These are phyloP conservation scores for Paramecium primaurelia DNA, from an alignment of 73 alveolate genomes.

Conservation along the genomic window DNA sequence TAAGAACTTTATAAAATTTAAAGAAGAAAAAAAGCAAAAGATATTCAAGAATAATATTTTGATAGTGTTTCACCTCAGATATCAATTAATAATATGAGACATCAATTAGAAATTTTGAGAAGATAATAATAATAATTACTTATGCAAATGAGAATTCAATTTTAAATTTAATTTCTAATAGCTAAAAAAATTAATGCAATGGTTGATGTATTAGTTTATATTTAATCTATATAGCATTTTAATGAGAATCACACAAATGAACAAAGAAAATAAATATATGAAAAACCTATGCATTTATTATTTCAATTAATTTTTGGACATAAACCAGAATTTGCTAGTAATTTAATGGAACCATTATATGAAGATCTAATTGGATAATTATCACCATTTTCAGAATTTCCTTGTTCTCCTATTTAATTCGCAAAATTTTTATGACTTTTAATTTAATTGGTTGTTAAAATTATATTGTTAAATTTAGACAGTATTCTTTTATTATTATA, in stretches of 20 bases:
- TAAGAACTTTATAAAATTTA: background rate
- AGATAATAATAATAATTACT: background rate
- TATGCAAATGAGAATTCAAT: background rate
- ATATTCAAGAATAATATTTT: background rate
- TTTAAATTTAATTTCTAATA: background rate
- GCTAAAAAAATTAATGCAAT: background rate
- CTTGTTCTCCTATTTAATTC: background rate
- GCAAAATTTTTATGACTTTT: background rate
- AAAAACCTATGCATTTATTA: background rate
- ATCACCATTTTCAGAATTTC: background rate
- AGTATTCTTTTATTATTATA: too few species aligned
- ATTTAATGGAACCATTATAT: background rate
- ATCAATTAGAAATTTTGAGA: background rate
- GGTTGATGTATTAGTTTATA: background rate
- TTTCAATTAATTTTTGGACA: background rate
- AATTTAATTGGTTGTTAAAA: background rate
- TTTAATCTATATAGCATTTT: background rate
- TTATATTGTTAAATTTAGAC: too few species aligned
- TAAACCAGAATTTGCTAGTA: background rate
- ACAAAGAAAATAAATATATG: background rate
- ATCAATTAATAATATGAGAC: background rate
- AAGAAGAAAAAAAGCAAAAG: background rate
- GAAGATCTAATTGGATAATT: background rate
- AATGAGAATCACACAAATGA: background rate
- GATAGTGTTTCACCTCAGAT: background rate